Base-by-base conservation (phyloP, 176 grass and related monocot species). In the Typha latifolia region DNA sequence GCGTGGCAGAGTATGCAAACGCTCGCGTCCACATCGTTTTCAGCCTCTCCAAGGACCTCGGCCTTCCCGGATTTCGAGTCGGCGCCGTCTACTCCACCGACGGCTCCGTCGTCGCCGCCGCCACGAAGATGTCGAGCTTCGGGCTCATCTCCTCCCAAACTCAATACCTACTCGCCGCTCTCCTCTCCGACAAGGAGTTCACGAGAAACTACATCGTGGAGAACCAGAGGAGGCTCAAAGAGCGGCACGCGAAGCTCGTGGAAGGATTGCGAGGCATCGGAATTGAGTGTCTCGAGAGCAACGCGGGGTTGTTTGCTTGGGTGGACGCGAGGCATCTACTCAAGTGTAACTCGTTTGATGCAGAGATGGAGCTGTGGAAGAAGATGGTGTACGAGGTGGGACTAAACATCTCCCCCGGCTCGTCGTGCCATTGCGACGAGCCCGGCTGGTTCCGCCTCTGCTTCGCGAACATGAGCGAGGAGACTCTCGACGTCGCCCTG, bases 41-140 rank as follows among this genome's bases (percentile, higher is more conserved):
- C 74, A 97, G 93, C 85, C 81, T 97, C 19, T 97, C 93, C 62
- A 97, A 97, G 50, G 93, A 89, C 62, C 93, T 97, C 3, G 93
- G 93, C 57, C 88, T 97, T 12, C 93, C 93, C 0, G 93, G 93
- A 0, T 97, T 97, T 72, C 93, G 93, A 2, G 84, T 92, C 0
- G 93, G 88, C 62, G 93, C 93, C 48, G 84, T 97, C 69, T 92
- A 97, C 79, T 97, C 93, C 8, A 13, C 50, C 48, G 89, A 97
- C 77, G 29, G 72, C 14, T 68, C 24, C 16, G 82, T 97, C 12
- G 83, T 92, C 12, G 82, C 88, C 16, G 85, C 93, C 4, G 88
- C 93, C 2, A 97, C 93, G 63, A 97, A 97, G 78, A 97, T 97
- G 93, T 97, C 93, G 3, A 97, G 93, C 80, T 97, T 97, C 70